phyloP scores from a whole-genome alignment of 306 rosid species.

The Gastrolobium villosum region DNA sequence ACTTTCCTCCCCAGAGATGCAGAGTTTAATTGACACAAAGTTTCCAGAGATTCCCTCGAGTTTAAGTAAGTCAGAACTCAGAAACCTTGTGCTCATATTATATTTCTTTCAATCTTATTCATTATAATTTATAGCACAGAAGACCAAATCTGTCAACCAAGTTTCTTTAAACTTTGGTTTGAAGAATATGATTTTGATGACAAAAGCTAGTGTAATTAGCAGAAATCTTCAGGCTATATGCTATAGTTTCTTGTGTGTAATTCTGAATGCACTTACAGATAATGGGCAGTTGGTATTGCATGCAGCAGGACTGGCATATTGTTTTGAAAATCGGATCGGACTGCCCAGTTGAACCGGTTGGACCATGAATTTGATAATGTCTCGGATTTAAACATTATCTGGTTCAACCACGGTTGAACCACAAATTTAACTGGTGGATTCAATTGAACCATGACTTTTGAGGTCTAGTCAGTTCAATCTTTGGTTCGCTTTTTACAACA shows the following conservation, averaged over 20 bases:
- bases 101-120: slow-evolving; percentile 29
- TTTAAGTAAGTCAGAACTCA: slow-evolving; percentile 70
- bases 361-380: slow-evolving; percentile 26
- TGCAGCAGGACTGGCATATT: slow-evolving; percentile 21
- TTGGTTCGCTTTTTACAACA: background rate
- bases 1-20: slow-evolving; percentile 68
- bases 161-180: slow-evolving; percentile 22
- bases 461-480: background rate
- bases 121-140: slow-evolving; percentile 30
- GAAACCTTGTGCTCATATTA: slow-evolving; percentile 25
- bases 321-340: slow-evolving; percentile 12
- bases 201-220: slow-evolving; percentile 8
- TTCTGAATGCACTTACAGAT: background rate
- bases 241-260: slow-evolving; percentile 1
- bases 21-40: slow-evolving; percentile 51
- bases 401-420: slow-evolving; percentile 1
- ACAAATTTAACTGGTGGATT: background rate
- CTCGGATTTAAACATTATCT: background rate
- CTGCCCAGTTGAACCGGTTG: slow-evolving; percentile 9
- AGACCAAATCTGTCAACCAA: slow-evolving; percentile 24
- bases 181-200: slow-evolving; percentile 41
- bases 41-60: slow-evolving; percentile 47
- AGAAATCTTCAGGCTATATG: background rate
- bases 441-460: slow-evolving; percentile 10
- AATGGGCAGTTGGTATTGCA: slow-evolving; percentile 25